Conservation (phyloP, 495 filamentous ascomycete genomes). For the Xylaria telfairii region DNA sequence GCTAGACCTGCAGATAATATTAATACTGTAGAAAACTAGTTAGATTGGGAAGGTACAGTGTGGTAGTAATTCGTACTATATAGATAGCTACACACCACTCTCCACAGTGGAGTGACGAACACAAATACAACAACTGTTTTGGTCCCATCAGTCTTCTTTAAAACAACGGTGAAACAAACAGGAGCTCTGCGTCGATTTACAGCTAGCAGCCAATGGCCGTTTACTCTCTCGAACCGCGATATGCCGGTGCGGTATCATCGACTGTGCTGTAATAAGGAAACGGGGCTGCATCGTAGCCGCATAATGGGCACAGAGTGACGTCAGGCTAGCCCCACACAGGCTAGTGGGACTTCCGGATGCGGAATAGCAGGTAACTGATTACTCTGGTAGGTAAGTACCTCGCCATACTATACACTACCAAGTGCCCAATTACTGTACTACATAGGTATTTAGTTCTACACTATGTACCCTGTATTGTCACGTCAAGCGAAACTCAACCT, state of each 20-base stretch:
- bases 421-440: too few species aligned
- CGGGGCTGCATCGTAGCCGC: constrained; percentile 9
- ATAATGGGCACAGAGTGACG: constrained; percentile 14
- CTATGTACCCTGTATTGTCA: too few species aligned
- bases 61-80: too few species aligned
- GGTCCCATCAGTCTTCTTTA: too few species aligned
- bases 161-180: neutral
- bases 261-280: constrained; percentile 4
- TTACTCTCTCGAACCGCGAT: constrained; percentile 1
- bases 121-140: too few species aligned
- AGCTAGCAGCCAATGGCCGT: neutral
- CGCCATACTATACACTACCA: neutral
- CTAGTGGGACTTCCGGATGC: neutral
- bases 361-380: neutral
- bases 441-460: too few species aligned
- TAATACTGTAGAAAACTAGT: too few species aligned
- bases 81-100: too few species aligned
- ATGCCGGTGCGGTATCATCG: neutral
- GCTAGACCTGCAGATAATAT: neutral
- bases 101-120: too few species aligned
- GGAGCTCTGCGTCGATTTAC: neutral
- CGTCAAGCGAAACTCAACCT: neutral
- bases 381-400: neutral
- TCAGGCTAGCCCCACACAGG: neutral
- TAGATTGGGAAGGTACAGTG: too few species aligned